A percentile compares a stretch with the other conserved stretches of the same genome.
These are phyloP conservation scores for Auxenochlorella pyrenoidosa DNA, from an alignment of 139 green algal genomes.

Conservation along the genomic window DNA sequence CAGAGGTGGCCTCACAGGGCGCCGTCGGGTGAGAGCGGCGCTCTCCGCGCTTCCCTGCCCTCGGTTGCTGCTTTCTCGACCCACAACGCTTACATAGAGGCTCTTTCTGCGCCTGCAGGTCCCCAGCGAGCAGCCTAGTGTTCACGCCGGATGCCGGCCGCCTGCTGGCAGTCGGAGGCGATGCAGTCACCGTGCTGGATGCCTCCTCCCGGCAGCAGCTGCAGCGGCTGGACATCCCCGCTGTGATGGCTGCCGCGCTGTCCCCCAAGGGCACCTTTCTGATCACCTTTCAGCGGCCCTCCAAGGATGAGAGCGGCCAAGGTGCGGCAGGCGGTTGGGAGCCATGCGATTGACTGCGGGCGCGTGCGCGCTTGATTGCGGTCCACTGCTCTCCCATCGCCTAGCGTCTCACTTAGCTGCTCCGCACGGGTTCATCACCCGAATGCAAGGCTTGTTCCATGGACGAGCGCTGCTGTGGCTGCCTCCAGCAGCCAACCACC, in stretches of 20 bases:
- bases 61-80: not conserved
- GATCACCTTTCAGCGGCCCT: conserved; percentile 67
- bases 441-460: too few relatives aligned
- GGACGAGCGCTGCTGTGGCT: too few relatives aligned
- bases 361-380: too few relatives aligned
- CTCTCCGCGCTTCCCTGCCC: not conserved
- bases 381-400: not conserved
- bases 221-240: conserved; percentile 34
- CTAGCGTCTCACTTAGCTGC: too few relatives aligned
- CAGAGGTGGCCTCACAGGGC: not conserved
- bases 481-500: too few relatives aligned
- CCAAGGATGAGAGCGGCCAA: conserved; percentile 56
- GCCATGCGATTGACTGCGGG: too few relatives aligned
- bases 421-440: too few relatives aligned
- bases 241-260: conserved; percentile 53
- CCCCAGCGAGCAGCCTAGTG: conserved; percentile 20
- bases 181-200: conserved; percentile 44
- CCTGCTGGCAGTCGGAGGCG: conserved; percentile 35
- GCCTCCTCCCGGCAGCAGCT: conserved; percentile 8
- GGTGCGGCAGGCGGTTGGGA: not conserved
- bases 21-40: conserved; percentile 10
- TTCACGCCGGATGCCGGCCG: conserved; percentile 47
- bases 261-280: conserved; percentile 62
- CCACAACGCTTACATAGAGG: not conserved
- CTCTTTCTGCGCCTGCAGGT: not conserved